Evolutionary conservation across 2,329 filamentous ascomycete species (phyloP), one percentile per base, ranked within the genome.

Genomic region (Cordyceps pruinosa): DNA sequence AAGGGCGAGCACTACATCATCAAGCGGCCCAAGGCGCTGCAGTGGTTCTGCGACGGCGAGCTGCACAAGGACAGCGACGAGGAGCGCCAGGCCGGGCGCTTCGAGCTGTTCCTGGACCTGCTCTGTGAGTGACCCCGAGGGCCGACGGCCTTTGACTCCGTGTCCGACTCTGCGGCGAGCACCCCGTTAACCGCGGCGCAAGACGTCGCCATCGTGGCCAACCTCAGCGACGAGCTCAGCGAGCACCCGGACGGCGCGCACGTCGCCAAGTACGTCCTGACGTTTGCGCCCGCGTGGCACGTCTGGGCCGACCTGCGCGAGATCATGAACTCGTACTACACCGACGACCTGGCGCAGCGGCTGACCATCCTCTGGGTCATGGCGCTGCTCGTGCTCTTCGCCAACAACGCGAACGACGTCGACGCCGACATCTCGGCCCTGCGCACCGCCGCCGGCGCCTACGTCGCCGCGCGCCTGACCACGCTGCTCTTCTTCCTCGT

Each of bases 321-420:
- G 64, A 67, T 78, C 57, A 78, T 79, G 75, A 79, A 79, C 64
- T 76, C 74, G 8, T 79, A 77, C 66, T 78, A 79, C 64, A 78
- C 75, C 53, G 77, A 79, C 59, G 77, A 79, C 60, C 62, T 79
- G 21, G 60, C 71, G 1, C 77, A 79, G 62, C 73, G 77, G 8
- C 62, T 76, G 30, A 63, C 76, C 26, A 75, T 78, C 54, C 69
- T 78, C n/a, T 78, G 76, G 75, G 70, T 79, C 56, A 79, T 79
- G 77, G 73, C 75, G 3, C 63, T 76, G 5, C 66, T 79, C 17
- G 72, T 79, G 4, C 69, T 79, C 17, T 78, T 78, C 61, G 69
- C 70, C 42, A 79, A 79, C 64, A 78, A 78, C 53, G 75, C 77
- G 6, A 69, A 70, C 4, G 62, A 69, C 1, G 75, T 73, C 19